Conservation (phyloP, 768 basidiomycete species). For the Boletus bicolor region DNA sequence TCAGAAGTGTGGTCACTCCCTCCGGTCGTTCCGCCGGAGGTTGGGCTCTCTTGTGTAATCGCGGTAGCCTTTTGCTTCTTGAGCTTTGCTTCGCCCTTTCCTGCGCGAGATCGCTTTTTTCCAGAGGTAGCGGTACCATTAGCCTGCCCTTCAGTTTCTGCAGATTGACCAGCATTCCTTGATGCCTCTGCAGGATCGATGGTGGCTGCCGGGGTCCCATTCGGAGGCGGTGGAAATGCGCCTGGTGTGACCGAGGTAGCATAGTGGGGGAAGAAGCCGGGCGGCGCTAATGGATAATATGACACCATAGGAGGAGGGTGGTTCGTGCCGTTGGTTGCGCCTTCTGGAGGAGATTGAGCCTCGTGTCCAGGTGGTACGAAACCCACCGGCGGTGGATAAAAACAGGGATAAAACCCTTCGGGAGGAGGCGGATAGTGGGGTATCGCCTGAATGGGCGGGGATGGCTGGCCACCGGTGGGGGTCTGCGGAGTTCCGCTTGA, state of each 20-base stretch:
- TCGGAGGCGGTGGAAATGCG: slow-evolving; percentile 31
- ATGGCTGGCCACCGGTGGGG: slow-evolving; percentile 16
- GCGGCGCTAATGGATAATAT: slow-evolving; percentile 38
- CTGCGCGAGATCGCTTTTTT: slow-evolving; percentile 30
- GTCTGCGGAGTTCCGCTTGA: slow-evolving; percentile 21
- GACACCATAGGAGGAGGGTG: slow-evolving; percentile 33
- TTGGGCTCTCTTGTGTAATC: slow-evolving; percentile 14
- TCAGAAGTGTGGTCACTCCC: slow-evolving; percentile 30
- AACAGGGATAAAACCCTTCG: slow-evolving; percentile 44
- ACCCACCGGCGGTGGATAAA: slow-evolving; percentile 40
- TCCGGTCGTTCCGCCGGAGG: slow-evolving; percentile 24
- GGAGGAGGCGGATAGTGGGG: slow-evolving; percentile 35
- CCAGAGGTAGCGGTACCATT: slow-evolving; percentile 19
- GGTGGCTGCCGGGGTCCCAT: slow-evolving; percentile 23
- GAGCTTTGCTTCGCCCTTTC: slow-evolving; percentile 30
- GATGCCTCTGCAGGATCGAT: slow-evolving; percentile 28
- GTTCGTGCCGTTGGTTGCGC: slow-evolving; percentile 26
- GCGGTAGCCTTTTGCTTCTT: slow-evolving; percentile 32
- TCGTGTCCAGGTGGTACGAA: slow-evolving; percentile 40
- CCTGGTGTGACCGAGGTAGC: slow-evolving; percentile 27
- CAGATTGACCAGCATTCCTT: slow-evolving; percentile 21
- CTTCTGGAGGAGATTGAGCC: slow-evolving; percentile 33
- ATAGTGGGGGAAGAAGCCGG: slow-evolving; percentile 40
- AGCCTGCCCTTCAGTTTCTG: slow-evolving; percentile 14
- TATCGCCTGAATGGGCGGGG: slow-evolving; percentile 27